These are phyloP conservation scores for Cryptosporidium baileyi DNA, from an alignment of 169 alveolate species.

Conservation along the genomic window DNA sequence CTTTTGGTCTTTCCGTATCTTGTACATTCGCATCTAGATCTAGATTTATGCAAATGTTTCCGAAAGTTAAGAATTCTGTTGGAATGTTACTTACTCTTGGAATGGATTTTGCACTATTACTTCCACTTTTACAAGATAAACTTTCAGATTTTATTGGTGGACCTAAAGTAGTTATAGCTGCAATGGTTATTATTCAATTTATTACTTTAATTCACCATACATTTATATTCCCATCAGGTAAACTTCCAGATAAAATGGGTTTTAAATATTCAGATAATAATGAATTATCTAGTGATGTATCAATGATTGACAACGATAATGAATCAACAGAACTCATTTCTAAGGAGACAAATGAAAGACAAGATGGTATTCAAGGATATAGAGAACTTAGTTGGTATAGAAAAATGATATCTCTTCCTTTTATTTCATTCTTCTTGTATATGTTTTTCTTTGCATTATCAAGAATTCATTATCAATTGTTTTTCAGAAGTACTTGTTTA, in stretches of 20 bases:
- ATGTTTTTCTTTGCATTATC: constrained; percentile 52
- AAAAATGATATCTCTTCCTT: constrained; percentile 19
- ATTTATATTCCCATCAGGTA: constrained; percentile 43
- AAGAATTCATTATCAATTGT: constrained; percentile 51
- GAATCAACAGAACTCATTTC: not conserved
- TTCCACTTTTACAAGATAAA: constrained; percentile 25
- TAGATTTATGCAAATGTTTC: constrained; percentile 68
- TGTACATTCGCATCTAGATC: constrained; percentile 65
- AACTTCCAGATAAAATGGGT: constrained; percentile 25
- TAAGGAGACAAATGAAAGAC: too few relatives aligned
- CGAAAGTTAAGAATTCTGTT: constrained; percentile 53
- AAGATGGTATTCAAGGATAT: constrained; percentile 30
- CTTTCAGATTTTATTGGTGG: constrained; percentile 5
- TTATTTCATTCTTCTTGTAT: constrained; percentile 33
- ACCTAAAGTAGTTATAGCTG: constrained; percentile 1
- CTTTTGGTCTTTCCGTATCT: constrained; percentile 20
- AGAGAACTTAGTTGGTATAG: constrained; percentile 29
- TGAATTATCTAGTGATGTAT: too few relatives aligned
- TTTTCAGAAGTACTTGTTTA: constrained; percentile 51
- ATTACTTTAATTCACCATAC: constrained; percentile 11
- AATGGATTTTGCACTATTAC: constrained; percentile 52
- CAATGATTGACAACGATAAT: too few relatives aligned
- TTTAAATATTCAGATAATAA: too few relatives aligned
- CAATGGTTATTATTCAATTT: constrained; percentile 12
- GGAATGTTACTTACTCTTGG: constrained; percentile 61